A percentile compares a stretch with the other conserved stretches of the same genome.
These are phyloP conservation scores for Quercus rubra DNA, from an alignment of 306 rosid genomes.

Conservation along the genomic window DNA sequence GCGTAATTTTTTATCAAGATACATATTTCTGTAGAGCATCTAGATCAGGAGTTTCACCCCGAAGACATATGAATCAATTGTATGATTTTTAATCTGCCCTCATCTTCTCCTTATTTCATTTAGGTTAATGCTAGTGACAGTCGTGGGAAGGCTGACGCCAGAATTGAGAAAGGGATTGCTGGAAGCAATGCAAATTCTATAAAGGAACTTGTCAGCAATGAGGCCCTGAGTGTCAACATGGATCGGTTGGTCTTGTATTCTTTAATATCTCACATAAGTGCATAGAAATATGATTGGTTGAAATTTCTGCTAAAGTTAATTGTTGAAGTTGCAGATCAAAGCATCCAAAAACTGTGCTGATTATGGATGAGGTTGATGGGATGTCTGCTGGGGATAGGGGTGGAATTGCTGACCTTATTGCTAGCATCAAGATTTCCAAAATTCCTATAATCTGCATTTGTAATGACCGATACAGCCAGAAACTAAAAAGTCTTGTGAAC, in stretches of 20 bases:
- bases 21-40: not conserved
- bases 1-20: slow-evolving; percentile 13
- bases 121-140: slow-evolving; percentile 99
- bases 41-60: not conserved
- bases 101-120: slow-evolving; percentile 13
- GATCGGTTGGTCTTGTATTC: slow-evolving; percentile 56
- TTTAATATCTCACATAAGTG: slow-evolving; percentile 8
- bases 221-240: slow-evolving; percentile 43
- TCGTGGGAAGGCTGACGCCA: slow-evolving; percentile 93
- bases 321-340: slow-evolving; percentile 58
- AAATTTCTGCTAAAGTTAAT: slow-evolving; percentile 16
- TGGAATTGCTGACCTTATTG: slow-evolving; percentile 93
- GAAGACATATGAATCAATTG: not conserved
- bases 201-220: slow-evolving; percentile 80
- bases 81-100: slow-evolving; percentile 3
- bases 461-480: slow-evolving; percentile 97
- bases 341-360: slow-evolving; percentile 73
- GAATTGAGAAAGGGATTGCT: slow-evolving; percentile 78
- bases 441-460: slow-evolving; percentile 97
- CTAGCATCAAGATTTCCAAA: slow-evolving; percentile 84
- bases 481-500: slow-evolving; percentile 90
- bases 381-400: slow-evolving; percentile 99
- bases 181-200: slow-evolving; percentile 91
- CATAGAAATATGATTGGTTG: slow-evolving; percentile 6
- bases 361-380: slow-evolving; percentile 99